Evolutionary conservation across 2,329 filamentous ascomycete genomes (phyloP), one percentile per base, ranked within the genome.

Genomic region (Volutella citrinella): DNA sequence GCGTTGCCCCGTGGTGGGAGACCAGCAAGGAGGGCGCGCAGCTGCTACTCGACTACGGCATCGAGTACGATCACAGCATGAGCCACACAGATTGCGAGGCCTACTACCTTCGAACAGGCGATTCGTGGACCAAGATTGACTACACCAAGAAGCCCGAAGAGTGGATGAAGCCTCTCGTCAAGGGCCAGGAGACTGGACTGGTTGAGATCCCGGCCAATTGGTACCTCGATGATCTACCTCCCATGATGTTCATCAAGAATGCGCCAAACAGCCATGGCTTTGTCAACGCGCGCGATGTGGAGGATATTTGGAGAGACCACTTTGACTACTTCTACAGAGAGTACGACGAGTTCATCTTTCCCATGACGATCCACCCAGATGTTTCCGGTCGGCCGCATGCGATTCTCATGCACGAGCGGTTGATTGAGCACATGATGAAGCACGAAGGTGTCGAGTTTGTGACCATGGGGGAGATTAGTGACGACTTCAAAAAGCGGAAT

Each of bases 281-380:
- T 38, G n/a, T n/a, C n/a, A n/a, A n/a, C n/a, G n/a, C n/a, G n/a
- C n/a, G n/a, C n/a, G 76, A 80, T 45, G 70, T 83, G 6, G 77
- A 83, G 50, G 76, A 79, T 35, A 71, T 82, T 29, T 82, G 78
- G 79, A 64, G 71, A 29, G 76, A 82, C 42, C 78, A 82, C 45
- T 83, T 84, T 40, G 73, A 81, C 49, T 87, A 87, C 60, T 87
- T 84, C 53, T 87, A 87, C 57, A 68, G 82, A 26, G 82, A 87
- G 61, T 83, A 86, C 43, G 83, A 88, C 48, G 80, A 85, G 49
- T 87, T 87, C 48, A 75, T 87, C 36, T 87, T 87, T 51, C 83
- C 84, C 0, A 83, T 88, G 63, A 87, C 83, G 1, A 83, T 88
- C 25, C 84, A 88, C 56, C 84, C 84, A 0, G 84, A 88, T 52